These are phyloP conservation scores for Veloporphyrellus conicus DNA, from an alignment of 1,284 basidiomycete genomes.

Conservation along the genomic window DNA sequence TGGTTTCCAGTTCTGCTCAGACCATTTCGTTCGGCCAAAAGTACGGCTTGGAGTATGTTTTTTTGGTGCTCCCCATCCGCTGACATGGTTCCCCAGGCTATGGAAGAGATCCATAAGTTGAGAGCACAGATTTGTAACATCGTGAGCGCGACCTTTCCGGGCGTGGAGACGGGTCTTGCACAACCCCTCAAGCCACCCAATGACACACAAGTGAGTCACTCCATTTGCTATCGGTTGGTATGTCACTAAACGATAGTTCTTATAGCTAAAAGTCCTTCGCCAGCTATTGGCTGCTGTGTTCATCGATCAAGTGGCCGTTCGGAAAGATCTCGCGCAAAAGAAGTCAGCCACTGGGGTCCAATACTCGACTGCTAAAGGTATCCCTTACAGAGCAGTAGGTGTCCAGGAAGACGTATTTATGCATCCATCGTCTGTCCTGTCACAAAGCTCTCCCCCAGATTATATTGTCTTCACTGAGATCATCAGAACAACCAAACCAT, in stretches of 20 bases:
- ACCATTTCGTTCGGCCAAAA: constrained; percentile 91
- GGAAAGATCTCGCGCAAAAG: constrained; percentile 77
- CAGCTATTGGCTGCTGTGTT: constrained; percentile 89
- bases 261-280: constrained; percentile 82
- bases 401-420: constrained; percentile 87
- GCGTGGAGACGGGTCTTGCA: constrained; percentile 53
- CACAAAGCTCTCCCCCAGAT: constrained; percentile 72
- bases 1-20: constrained; percentile 74
- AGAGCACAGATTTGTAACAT: constrained; percentile 85
- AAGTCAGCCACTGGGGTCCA: constrained; percentile 58
- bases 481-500: constrained; percentile 69
- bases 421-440: constrained; percentile 84
- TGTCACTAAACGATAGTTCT: constrained; percentile 4
- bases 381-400: constrained; percentile 83
- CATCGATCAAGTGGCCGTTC: constrained; percentile 93
- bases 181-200: constrained; percentile 68
- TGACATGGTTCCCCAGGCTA: constrained; percentile 58
- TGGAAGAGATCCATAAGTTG: constrained; percentile 99
- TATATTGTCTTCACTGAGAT: constrained; percentile 86
- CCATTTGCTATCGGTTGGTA: not conserved
- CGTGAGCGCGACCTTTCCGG: constrained; percentile 67
- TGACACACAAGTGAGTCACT: constrained; percentile 59
- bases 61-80: not conserved
- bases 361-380: constrained; percentile 71
- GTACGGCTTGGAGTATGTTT: constrained; percentile 40